A percentile compares a stretch with the other conserved stretches of the same genome.
Evolutionary conservation across 192 early-diverging fungal species (phyloP).

Genomic region (Coemansia furcata): DNA sequence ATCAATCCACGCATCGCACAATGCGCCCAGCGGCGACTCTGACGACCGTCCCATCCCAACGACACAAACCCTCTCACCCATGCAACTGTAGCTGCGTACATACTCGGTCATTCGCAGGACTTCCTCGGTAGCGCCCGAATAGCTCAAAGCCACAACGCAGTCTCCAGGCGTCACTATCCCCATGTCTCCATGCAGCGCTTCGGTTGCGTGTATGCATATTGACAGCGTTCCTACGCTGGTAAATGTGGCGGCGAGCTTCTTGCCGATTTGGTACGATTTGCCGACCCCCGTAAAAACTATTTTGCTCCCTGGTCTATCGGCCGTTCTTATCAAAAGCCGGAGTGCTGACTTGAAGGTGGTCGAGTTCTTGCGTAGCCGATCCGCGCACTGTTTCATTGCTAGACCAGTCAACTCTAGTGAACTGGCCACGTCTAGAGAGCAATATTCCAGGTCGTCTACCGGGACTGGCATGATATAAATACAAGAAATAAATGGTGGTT

Average conservation of each 20-base stretch:
- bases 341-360: slow-evolving; percentile 17
- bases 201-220: slow-evolving; percentile 35
- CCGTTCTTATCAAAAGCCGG: slow-evolving; percentile 4
- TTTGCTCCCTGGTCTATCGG: slow-evolving; percentile 9
- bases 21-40: slow-evolving; percentile 19
- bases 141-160: slow-evolving; percentile 39
- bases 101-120: slow-evolving; percentile 14
- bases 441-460: slow-evolving; percentile 5
- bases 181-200: slow-evolving; percentile 43
- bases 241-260: slow-evolving; percentile 42
- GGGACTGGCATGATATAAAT: slow-evolving; percentile 1
- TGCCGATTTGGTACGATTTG: slow-evolving; percentile 39
- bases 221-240: slow-evolving; percentile 36
- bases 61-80: not conserved
- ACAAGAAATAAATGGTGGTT: not conserved
- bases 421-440: not conserved
- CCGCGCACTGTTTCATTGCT: slow-evolving; percentile 24
- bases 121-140: slow-evolving; percentile 38
- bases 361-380: slow-evolving; percentile 8
- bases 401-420: slow-evolving; percentile 23
- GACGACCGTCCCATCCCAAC: slow-evolving; percentile 29
- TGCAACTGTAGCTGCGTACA: not conserved
- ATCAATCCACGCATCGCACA: slow-evolving; percentile 30
- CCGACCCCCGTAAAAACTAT: slow-evolving; percentile 39
- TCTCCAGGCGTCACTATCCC: slow-evolving; percentile 23